Evolutionary conservation across 768 basidiomycete species (phyloP).

Genomic region (Pulveroboletus frians): DNA sequence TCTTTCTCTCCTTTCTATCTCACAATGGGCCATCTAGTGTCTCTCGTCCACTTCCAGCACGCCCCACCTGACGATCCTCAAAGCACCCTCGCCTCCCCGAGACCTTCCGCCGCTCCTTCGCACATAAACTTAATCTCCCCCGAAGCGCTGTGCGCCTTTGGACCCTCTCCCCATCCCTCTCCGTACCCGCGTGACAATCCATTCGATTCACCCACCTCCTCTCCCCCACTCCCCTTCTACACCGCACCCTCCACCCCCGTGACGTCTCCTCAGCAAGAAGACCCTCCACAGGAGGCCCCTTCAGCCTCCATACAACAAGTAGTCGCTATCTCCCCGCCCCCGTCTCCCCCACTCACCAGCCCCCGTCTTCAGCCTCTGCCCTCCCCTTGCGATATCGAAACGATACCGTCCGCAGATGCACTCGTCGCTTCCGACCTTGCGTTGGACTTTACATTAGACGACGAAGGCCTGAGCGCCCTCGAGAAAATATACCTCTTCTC

Average conservation of each 20-base stretch:
- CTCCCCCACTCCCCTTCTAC: slow-evolving; percentile 39
- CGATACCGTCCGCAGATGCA: slow-evolving; percentile 23
- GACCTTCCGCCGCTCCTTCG: slow-evolving; percentile 25
- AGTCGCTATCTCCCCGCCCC: slow-evolving; percentile 15
- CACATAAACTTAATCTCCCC: slow-evolving; percentile 32
- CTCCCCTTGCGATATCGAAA: slow-evolving; percentile 26
- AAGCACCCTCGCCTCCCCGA: slow-evolving; percentile 9
- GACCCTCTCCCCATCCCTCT: slow-evolving; percentile 30
- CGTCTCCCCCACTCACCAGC: slow-evolving; percentile 25
- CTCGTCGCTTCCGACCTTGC: slow-evolving; percentile 27
- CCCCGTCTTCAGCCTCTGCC: slow-evolving; percentile 18
- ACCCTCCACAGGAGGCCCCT: slow-evolving; percentile 23
- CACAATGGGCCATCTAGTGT: slow-evolving; percentile 32
- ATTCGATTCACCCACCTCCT: slow-evolving; percentile 34
- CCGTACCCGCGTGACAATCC: slow-evolving; percentile 34
- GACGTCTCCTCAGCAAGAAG: slow-evolving; percentile 37
- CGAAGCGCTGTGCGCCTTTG: slow-evolving; percentile 29
- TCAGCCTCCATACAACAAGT: slow-evolving; percentile 17
- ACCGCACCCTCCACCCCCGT: slow-evolving; percentile 47
- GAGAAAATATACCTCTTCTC: slow-evolving; percentile 92
- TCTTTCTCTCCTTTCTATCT: slow-evolving; percentile 7
- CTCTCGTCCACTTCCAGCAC: slow-evolving; percentile 27
- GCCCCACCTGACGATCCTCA: slow-evolving; percentile 13
- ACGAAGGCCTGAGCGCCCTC: slow-evolving; percentile 75
- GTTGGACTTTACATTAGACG: slow-evolving; percentile 52